A percentile compares a stretch with the other conserved stretches of the same genome.
phyloP scores from a whole-genome alignment of 2,329 filamentous ascomycete species.

The Ascocoryne sarcoides region DNA sequence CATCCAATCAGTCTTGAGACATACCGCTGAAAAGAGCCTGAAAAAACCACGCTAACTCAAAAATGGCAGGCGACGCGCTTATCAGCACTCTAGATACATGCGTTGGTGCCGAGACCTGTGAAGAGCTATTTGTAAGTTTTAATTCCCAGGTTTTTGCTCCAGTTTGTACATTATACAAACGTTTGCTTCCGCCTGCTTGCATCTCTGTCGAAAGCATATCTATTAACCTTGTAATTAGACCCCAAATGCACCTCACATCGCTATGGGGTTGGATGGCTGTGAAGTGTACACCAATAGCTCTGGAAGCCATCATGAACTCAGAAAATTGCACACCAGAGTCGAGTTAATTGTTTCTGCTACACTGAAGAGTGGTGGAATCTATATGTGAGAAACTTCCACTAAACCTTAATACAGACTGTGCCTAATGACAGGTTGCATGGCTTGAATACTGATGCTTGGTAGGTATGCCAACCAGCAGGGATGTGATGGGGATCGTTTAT shows the following conservation, averaged over 20 bases:
- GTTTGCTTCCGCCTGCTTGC: too few species aligned
- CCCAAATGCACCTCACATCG: slow-evolving; percentile 41
- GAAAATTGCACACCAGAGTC: slow-evolving; percentile 56
- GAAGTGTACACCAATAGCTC: slow-evolving; percentile 66
- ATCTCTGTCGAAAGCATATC: too few species aligned
- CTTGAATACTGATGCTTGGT: too few species aligned
- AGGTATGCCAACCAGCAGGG: too few species aligned
- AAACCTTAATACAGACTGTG: too few species aligned
- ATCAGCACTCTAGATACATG: slow-evolving; percentile 49
- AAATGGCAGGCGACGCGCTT: slow-evolving; percentile 48
- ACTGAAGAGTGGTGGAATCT: slow-evolving; percentile 49
- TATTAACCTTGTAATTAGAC: too few species aligned
- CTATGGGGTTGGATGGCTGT: slow-evolving; percentile 58
- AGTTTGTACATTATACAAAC: too few species aligned
- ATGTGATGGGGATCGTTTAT: slow-evolving; percentile 36
- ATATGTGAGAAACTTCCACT: too few species aligned
- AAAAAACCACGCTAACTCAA: too few species aligned
- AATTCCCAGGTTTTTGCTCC: background rate
- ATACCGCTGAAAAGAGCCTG: too few species aligned
- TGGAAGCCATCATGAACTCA: slow-evolving; percentile 58
- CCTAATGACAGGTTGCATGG: too few species aligned
- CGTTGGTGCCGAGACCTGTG: slow-evolving; percentile 57
- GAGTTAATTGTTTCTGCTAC: slow-evolving; percentile 60
- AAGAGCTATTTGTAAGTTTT: slow-evolving; percentile 37
- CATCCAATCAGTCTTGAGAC: too few species aligned